Base-by-base conservation (phyloP, 495 filamentous ascomycete species). In the Penicillium dipodomyicola region DNA sequence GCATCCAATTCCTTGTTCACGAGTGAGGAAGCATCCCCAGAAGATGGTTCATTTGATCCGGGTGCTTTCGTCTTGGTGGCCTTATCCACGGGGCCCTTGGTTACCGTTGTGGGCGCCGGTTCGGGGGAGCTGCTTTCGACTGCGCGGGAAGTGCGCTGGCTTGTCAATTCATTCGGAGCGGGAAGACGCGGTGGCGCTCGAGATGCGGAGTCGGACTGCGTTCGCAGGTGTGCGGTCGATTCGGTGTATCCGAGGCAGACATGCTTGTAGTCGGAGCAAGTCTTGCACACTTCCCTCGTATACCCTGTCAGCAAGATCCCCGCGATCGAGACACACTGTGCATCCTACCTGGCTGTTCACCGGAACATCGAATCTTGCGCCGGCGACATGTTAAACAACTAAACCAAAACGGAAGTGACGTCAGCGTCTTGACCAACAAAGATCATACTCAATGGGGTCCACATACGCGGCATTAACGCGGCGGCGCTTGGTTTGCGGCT, bases 311-410 rank as follows among this genome's bases (percentile, higher is more conserved):
- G 35, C 29, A 30, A 47, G 8, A 5, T 35, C 8, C 25, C n/a
- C 12, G n/a, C 12, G 8, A 29, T 2, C 22, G 10, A 11, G 30
- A 9, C 27, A 25, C n/a, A 3, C 10, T 19, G 20, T 33, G 43
- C n/a, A 12, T 60, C 69, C 45, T 66, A 79, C 76, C 72, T 71
- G 86, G 86, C 60, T 85, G 83, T 73, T 90, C 87, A 54, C 89
- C 89, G 25, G 87, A 89, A 68, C 89, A 92, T 70, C 89, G 82
- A 54, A 89, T 92, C 74, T 92, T 92, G 71, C 89, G 82, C 65
- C 86, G 90, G 69, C 89, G 85, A 72, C 88, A 91, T 52, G 88
- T 92, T 57, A 85, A 78, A 73, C 89, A 90, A 61, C 87, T 89
- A 61, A 20, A 58, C 19, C 48, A 17, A 63, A 49, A 52, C 27